phyloP scores from a whole-genome alignment of 2,329 filamentous ascomycete species.

The Colletotrichum australisinense region DNA sequence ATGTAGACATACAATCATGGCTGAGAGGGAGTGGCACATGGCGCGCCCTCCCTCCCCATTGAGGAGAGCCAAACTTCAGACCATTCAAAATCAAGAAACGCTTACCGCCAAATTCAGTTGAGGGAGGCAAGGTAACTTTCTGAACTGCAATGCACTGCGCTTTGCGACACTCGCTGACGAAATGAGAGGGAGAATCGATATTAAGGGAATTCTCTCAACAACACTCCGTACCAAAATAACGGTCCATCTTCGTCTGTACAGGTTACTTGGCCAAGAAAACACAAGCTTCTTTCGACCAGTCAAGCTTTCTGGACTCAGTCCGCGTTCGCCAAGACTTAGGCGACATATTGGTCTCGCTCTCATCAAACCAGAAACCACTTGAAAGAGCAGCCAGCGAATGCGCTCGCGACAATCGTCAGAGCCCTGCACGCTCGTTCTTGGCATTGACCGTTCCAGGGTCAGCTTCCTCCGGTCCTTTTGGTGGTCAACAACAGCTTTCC shows the following conservation, averaged over 20 bases:
- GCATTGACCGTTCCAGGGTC: conserved; percentile 13
- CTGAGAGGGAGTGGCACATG: neutral
- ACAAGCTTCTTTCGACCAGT: conserved; percentile 29
- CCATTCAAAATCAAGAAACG: neutral
- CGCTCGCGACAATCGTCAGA: conserved; percentile 24
- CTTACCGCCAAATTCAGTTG: neutral
- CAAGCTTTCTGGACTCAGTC: conserved; percentile 33
- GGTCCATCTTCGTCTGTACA: neutral
- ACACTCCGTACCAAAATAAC: neutral
- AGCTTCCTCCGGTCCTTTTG: conserved; percentile 1
- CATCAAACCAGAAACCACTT: conserved; percentile 15
- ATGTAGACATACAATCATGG: neutral
- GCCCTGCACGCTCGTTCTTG: conserved; percentile 26
- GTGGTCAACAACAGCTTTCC: neutral
- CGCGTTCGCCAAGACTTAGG: conserved; percentile 34
- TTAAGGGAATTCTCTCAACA: neutral
- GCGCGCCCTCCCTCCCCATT: neutral
- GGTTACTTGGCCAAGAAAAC: conserved; percentile 12
- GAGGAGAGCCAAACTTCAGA: neutral
- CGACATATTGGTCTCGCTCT: conserved; percentile 24
- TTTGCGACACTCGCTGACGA: neutral
- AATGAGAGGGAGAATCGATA: conserved; percentile 1
- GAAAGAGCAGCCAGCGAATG: conserved; percentile 5
- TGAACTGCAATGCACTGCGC: neutral
- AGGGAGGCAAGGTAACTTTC: neutral